Percentiles rank a stretch among this genome's conserved stretches.
Conservation (phyloP, 108 stramenopile genomes). For the Skeletonema marinoi region DNA sequence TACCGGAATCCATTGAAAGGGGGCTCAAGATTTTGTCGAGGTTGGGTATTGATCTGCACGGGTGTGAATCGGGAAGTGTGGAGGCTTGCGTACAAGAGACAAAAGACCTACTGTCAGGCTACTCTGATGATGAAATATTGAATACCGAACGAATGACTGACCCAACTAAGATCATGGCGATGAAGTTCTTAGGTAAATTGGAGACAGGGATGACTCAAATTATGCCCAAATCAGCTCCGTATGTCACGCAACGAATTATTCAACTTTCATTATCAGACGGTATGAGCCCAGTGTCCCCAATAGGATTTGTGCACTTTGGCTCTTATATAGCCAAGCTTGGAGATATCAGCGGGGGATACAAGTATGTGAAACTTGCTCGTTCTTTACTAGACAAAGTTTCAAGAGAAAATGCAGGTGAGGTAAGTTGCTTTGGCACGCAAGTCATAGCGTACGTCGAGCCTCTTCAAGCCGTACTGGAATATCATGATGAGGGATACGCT, state of each 20-base stretch:
- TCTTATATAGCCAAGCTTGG: too few relatives aligned
- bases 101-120: neutral
- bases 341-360: too few relatives aligned
- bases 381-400: neutral
- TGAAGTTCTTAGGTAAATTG: too few relatives aligned
- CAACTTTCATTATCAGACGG: neutral
- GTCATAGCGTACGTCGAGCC: constrained; percentile 8
- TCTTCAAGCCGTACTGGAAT: neutral
- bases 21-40: neutral
- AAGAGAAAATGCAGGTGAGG: constrained; percentile 9
- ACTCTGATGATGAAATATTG: constrained; percentile 1
- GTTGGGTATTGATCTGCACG: constrained; percentile 6
- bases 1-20: constrained; percentile 1
- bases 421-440: constrained; percentile 1
- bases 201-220: too few relatives aligned
- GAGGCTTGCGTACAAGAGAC: neutral
- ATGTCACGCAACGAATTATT: neutral
- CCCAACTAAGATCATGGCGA: too few relatives aligned
- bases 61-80: neutral
- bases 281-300: constrained; percentile 9
- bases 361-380: too few relatives aligned
- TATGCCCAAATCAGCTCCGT: too few relatives aligned
- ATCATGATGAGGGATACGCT: too few relatives aligned
- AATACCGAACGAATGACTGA: neutral
- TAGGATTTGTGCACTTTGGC: neutral